phyloP scores from a whole-genome alignment of 306 rosid genomes.

The Quercus engelmannii region DNA sequence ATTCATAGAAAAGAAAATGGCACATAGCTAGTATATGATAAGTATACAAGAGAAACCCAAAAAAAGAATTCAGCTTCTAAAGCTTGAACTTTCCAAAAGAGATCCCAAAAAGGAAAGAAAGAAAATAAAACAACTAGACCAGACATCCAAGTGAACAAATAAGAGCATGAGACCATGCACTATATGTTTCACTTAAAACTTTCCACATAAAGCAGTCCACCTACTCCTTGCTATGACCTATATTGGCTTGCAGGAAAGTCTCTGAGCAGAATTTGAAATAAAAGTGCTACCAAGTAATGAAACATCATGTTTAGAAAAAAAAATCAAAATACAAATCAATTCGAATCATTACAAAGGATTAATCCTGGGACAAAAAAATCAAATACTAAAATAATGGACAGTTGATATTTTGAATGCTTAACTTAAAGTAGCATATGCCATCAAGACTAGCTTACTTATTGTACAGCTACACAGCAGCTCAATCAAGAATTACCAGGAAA shows the following conservation, averaged over 20 bases:
- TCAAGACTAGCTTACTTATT: neutral
- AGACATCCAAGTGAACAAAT: neutral
- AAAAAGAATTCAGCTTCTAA: neutral
- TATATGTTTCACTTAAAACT: neutral
- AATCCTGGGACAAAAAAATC: neutral
- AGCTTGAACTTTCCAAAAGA: neutral
- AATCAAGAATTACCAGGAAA: neutral
- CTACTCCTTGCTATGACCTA: neutral
- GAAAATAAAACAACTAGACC: neutral
- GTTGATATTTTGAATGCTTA: neutral
- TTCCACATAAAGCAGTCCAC: neutral
- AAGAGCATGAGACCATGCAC: neutral
- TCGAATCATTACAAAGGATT: neutral
- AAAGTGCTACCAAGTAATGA: neutral
- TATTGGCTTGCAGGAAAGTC: neutral
- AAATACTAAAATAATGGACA: neutral
- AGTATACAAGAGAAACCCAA: neutral
- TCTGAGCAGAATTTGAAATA: neutral
- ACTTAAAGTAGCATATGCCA: neutral
- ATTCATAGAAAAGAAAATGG: neutral
- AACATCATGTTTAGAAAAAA: neutral
- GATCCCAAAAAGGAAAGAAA: neutral
- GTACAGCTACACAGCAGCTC: neutral
- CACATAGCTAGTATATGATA: neutral
- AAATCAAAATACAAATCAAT: neutral